A percentile compares a stretch with the other conserved stretches of the same genome.
phyloP scores from a whole-genome alignment of 305 asterid species.

The Fraxinus albicans region DNA sequence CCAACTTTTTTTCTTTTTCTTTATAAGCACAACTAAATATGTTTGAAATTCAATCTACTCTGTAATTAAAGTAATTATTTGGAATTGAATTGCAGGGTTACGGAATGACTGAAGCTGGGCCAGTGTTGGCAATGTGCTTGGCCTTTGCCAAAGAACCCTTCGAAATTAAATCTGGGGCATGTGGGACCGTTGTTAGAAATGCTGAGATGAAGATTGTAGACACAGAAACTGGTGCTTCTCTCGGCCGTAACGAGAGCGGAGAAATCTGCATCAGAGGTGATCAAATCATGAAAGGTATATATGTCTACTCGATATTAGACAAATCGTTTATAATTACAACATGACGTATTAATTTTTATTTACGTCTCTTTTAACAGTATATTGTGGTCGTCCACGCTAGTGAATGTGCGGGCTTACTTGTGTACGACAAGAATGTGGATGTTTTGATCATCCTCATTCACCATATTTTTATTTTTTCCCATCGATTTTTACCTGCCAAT shows the following conservation, averaged over 20 bases:
- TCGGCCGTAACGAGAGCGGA: constrained; percentile 68
- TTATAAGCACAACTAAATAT: background rate
- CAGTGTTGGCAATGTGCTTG: constrained; percentile 78
- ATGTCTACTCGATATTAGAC: background rate
- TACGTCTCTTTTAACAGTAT: background rate
- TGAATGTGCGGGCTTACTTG: background rate
- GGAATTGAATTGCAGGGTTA: constrained; percentile 51
- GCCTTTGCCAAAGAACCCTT: constrained; percentile 79
- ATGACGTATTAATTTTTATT: background rate
- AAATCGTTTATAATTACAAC: background rate
- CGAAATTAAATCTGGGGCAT: constrained; percentile 79
- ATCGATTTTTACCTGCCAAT: background rate
- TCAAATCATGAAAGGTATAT: constrained; percentile 86
- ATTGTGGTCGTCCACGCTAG: background rate
- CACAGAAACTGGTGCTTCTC: constrained; percentile 54
- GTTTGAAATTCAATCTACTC: background rate
- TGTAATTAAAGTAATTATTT: background rate
- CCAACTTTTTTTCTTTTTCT: background rate
- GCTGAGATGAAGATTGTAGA: constrained; percentile 88
- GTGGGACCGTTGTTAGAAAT: constrained; percentile 84
- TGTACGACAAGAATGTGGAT: background rate
- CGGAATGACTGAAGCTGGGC: constrained; percentile 96
- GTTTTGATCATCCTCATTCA: background rate
- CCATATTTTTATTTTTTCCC: background rate
- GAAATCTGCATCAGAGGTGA: constrained; percentile 86